phyloP scores from a whole-genome alignment of 495 filamentous ascomycete species.

The Baudoinia panamericana region DNA sequence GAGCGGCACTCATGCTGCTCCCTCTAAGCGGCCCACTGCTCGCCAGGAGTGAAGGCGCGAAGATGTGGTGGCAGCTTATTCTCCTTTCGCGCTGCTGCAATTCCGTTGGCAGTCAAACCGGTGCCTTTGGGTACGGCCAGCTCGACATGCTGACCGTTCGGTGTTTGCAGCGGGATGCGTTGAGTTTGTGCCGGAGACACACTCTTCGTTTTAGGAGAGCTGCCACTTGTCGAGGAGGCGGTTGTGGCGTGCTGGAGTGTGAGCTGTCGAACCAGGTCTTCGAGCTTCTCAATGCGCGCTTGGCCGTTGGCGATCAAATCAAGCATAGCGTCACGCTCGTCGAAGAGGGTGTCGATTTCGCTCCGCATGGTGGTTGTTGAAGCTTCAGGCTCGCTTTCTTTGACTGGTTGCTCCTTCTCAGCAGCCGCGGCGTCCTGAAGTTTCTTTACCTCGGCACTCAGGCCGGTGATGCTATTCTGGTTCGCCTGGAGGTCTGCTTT shows the following conservation, averaged over 20 bases:
- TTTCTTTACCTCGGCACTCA: background rate
- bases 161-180: conserved; percentile 2
- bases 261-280: conserved; percentile 5
- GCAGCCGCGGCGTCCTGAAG: background rate
- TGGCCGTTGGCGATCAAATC: background rate
- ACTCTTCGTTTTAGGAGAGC: too few relatives aligned
- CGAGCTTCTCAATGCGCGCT: conserved; percentile 5
- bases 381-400: background rate
- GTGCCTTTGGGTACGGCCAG: conserved; percentile 4
- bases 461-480: background rate
- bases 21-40: conserved; percentile 1
- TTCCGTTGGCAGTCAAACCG: background rate
- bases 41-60: conserved; percentile 1
- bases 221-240: background rate
- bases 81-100: background rate
- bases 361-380: background rate
- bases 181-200: conserved; percentile 1
- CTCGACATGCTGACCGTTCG: conserved; percentile 1
- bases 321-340: conserved; percentile 5
- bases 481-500: background rate
- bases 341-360: conserved; percentile 4
- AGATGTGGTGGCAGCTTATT: background rate
- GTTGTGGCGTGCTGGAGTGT: background rate
- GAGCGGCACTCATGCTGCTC: too few relatives aligned
- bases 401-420: background rate